Base-by-base conservation (phyloP, 208 protist species). In the Leishmania guyanensis region DNA sequence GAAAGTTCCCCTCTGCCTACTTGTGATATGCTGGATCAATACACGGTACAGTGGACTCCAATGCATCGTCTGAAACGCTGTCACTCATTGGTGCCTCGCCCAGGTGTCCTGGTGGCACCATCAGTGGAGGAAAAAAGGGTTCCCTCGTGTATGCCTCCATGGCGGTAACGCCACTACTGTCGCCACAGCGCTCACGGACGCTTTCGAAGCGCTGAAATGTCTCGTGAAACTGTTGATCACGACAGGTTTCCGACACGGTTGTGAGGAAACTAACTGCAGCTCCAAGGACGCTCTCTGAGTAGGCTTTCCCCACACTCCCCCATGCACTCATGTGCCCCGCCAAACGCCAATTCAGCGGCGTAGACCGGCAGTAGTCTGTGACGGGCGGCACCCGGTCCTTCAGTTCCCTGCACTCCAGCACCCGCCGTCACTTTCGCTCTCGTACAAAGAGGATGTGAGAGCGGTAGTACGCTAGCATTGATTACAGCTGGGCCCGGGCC, bases 401-500 rank as follows among this genome's bases (percentile, higher is more conserved):
- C 22, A 89, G 82, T 80, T 93, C 85, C 36, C 85, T 65, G 58
- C 85, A 90, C 58, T 80, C 78, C 22, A 96, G 69, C 4, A 85
- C 39, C 1, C 85, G 77, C 29, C 92, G 92, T 2, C 43, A 64
- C 51, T 86, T 88, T 4, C 89, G 83, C 79, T 96, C 91, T 29
- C 86, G 73, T 17, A 92, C 78, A 0, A 94, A 43, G 0, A 96
- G 1, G 1, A 92, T 76, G 36, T 93, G 92, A 3, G 85, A 39
- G 12, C 76, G 75, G 75, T 96, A 96, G 78, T 96, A 91, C 12
- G 81, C 14, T 9, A 83, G 66, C 14, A 94, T 53, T 5, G 89
- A 89, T 17, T 77, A 26, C 16, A 96, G 75, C 79, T 86, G 87
- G 2, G 50, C 62, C 22, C 80, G 66, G 26, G 94, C 72, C 3